Conservation (phyloP, 2,329 filamentous ascomycete genomes). For the Scedosporium minutisporum region DNA sequence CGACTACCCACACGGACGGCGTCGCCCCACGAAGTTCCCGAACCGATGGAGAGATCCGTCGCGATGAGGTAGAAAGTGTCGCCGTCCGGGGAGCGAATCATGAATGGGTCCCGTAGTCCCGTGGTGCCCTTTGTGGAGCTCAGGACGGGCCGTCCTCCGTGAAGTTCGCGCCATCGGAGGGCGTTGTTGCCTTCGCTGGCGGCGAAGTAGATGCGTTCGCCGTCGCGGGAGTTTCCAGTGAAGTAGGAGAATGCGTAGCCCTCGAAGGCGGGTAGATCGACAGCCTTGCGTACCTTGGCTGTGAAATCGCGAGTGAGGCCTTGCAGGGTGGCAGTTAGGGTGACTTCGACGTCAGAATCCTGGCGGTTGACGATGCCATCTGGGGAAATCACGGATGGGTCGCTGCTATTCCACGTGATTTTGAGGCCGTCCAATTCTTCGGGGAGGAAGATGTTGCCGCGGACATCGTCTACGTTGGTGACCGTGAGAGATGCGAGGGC, state of each 20-base stretch:
- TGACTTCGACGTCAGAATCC: slow-evolving; percentile 16
- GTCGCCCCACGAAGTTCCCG: slow-evolving; percentile 41
- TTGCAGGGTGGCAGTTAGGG: slow-evolving; percentile 24
- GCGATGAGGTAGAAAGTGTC: slow-evolving; percentile 42
- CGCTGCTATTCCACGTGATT: slow-evolving; percentile 26
- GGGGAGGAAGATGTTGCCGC: slow-evolving; percentile 28
- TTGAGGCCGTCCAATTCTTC: slow-evolving; percentile 16
- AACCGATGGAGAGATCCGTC: slow-evolving; percentile 43
- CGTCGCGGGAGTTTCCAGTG: slow-evolving; percentile 29
- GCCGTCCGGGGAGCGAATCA: slow-evolving; percentile 40
- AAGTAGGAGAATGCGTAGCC: slow-evolving; percentile 45
- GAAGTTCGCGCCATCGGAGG: slow-evolving; percentile 39
- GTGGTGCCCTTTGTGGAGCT: slow-evolving; percentile 35
- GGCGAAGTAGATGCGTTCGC: slow-evolving; percentile 44
- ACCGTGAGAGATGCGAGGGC: slow-evolving; percentile 17
- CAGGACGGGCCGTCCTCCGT: slow-evolving; percentile 34
- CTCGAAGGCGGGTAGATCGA: slow-evolving; percentile 22
- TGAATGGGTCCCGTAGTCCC: slow-evolving; percentile 42
- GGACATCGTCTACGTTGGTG: slow-evolving; percentile 25
- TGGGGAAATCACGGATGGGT: slow-evolving; percentile 21
- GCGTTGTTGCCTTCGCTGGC: slow-evolving; percentile 43
- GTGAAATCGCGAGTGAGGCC: slow-evolving; percentile 18
- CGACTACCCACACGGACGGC: slow-evolving; percentile 35
- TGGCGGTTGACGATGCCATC: slow-evolving; percentile 27
- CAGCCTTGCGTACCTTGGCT: slow-evolving; percentile 24